A percentile compares a stretch with the other conserved stretches of the same genome.
phyloP scores from a whole-genome alignment of 768 basidiomycete genomes.

The Collybiopsis confluens region DNA sequence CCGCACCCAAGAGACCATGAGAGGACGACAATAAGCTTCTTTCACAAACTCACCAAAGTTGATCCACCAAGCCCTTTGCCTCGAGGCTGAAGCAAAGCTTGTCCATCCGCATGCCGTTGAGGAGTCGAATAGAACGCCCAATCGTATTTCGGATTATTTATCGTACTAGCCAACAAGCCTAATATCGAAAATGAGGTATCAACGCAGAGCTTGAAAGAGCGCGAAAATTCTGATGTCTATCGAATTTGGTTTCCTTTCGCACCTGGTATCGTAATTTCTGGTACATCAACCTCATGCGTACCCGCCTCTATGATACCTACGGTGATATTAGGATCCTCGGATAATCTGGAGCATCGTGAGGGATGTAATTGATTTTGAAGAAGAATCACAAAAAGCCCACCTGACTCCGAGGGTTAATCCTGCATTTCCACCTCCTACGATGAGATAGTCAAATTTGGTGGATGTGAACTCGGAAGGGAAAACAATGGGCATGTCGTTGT shows the following conservation, averaged over 20 bases:
- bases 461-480: neutral
- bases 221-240: neutral
- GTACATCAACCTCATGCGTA: slow-evolving; percentile 15
- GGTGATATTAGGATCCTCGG: slow-evolving; percentile 19
- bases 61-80: slow-evolving; percentile 14
- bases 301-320: slow-evolving; percentile 28
- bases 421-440: slow-evolving; percentile 19
- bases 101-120: slow-evolving; percentile 5
- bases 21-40: no score
- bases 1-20: no score
- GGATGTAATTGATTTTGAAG: neutral
- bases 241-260: neutral
- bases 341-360: slow-evolving; percentile 13
- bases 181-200: neutral
- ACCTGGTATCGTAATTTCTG: slow-evolving; percentile 14
- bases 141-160: slow-evolving; percentile 10
- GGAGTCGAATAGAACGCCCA: slow-evolving; percentile 14
- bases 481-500: neutral
- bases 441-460: slow-evolving; percentile 8
- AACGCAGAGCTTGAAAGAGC: neutral
- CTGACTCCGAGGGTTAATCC: slow-evolving; percentile 17
- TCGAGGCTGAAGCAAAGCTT: slow-evolving; percentile 11
- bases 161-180: slow-evolving; percentile 3
- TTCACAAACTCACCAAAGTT: slow-evolving; percentile 6
- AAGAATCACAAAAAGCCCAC: neutral